Conservation (phyloP, 495 filamentous ascomycete species). For the Penicillium nucicola region DNA sequence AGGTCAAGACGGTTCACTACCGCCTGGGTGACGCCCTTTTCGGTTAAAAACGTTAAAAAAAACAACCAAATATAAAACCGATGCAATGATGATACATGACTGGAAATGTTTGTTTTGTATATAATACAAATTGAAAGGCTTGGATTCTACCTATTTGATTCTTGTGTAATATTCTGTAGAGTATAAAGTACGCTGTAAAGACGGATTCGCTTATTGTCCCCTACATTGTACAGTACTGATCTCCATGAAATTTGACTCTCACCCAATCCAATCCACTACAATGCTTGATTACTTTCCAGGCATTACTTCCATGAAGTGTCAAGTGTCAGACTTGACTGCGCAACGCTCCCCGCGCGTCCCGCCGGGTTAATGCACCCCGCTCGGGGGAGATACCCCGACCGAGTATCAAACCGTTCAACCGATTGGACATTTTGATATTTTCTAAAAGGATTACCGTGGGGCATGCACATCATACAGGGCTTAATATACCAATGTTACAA, state of each 20-base stretch:
- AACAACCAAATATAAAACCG: background rate
- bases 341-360: no score
- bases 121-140: slow-evolving; percentile 12
- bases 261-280: background rate
- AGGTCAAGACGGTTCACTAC: slow-evolving; percentile 69
- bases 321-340: no score
- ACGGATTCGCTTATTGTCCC: no score
- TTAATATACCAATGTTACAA: background rate
- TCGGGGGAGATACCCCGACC: slow-evolving; percentile 13
- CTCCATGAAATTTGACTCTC: no score
- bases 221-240: no score
- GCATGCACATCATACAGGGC: background rate
- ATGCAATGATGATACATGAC: slow-evolving; percentile 10
- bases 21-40: slow-evolving; percentile 63
- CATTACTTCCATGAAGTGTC: no score
- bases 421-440: background rate
- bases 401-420: background rate
- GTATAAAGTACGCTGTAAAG: background rate
- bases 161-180: background rate
- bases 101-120: slow-evolving; percentile 8
- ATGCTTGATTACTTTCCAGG: no score
- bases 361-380: slow-evolving; percentile 10
- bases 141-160: background rate
- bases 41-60: slow-evolving; percentile 31
- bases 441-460: background rate